Conservation (phyloP, 345 rosid genomes). For the Pistacia integerrima region DNA sequence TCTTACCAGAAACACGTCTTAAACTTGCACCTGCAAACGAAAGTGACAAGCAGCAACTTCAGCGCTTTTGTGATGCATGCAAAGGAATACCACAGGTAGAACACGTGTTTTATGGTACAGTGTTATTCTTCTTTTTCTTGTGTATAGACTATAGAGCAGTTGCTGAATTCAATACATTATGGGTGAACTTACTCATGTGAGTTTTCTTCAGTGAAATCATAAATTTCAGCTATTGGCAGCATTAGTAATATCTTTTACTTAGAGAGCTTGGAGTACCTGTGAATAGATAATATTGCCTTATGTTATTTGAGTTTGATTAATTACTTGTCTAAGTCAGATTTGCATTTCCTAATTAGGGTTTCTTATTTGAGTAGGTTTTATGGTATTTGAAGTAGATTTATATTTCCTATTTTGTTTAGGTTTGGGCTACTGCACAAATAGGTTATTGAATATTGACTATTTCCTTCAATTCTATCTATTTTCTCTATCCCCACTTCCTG, state of each 20-base stretch:
- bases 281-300: neutral
- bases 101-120: slow-evolving; percentile 6
- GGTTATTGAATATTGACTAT: no score
- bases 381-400: no score
- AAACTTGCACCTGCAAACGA: slow-evolving; percentile 79
- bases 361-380: no score
- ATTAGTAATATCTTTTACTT: neutral
- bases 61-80: slow-evolving; percentile 92
- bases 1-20: slow-evolving; percentile 65
- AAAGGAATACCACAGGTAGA: slow-evolving; percentile 91
- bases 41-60: slow-evolving; percentile 74
- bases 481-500: no score
- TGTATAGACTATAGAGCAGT: neutral
- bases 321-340: no score
- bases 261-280: no score
- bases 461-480: no score
- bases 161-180: neutral
- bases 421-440: no score
- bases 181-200: neutral
- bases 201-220: neutral
- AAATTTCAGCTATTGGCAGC: neutral
- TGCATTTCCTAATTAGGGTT: no score
- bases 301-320: neutral
- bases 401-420: no score
- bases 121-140: slow-evolving; percentile 10